Conservation (phyloP, 768 basidiomycete genomes). For the Chalciporus chontae region DNA sequence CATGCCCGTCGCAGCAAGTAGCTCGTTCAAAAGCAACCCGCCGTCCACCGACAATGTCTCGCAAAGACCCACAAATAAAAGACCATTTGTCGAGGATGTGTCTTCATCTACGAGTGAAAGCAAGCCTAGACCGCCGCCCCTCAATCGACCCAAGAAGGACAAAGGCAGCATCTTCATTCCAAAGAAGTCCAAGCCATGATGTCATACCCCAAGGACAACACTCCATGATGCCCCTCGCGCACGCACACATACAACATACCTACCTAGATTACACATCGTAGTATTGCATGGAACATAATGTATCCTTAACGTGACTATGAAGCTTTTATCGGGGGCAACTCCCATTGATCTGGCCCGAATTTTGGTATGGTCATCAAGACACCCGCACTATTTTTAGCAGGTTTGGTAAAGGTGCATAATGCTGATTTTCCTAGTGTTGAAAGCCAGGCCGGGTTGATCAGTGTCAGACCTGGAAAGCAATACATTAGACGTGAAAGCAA, state of each 20-base stretch:
- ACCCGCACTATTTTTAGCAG: conserved; percentile 64
- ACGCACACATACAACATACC: conserved; percentile 1
- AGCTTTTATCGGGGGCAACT: conserved; percentile 61
- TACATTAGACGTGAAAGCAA: conserved; percentile 1
- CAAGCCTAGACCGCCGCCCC: conserved; percentile 27
- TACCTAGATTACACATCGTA: conserved; percentile 11
- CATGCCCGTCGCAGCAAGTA: not conserved
- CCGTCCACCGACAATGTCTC: conserved; percentile 7
- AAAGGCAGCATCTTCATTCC: conserved; percentile 56
- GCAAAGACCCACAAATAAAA: conserved; percentile 18
- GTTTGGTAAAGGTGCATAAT: conserved; percentile 88
- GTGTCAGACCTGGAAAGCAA: conserved; percentile 59
- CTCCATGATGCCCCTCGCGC: not conserved
- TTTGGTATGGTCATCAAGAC: conserved; percentile 73
- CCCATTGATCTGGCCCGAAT: conserved; percentile 85
- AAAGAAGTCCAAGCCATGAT: conserved; percentile 41
- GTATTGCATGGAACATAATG: conserved; percentile 9
- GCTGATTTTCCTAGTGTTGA: conserved; percentile 71
- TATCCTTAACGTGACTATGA: conserved; percentile 20
- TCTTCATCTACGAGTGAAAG: conserved; percentile 18
- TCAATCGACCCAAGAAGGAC: conserved; percentile 33
- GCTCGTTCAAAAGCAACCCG: not conserved
- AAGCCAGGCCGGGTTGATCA: conserved; percentile 87
- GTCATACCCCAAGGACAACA: not conserved
- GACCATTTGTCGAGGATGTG: conserved; percentile 14